Evolutionary conservation across 208 protist genomes (phyloP).

Genomic region (Vickermania ingenoplastis): DNA sequence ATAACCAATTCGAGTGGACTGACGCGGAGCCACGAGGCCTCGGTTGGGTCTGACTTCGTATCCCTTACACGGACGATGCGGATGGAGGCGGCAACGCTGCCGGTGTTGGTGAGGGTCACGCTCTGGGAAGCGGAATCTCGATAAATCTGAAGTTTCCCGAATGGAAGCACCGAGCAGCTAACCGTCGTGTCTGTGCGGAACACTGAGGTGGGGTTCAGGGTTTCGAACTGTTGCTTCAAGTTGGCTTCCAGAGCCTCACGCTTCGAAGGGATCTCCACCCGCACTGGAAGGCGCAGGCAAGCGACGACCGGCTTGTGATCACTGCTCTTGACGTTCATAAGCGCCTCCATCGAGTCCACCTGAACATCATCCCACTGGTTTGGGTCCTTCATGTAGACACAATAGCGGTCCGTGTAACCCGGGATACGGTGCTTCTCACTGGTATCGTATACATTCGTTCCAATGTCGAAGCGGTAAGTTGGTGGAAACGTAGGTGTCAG

Average conservation of each 20-base stretch:
- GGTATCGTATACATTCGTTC: conserved; percentile 85
- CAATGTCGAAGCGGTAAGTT: conserved; percentile 89
- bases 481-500: conserved; percentile 67
- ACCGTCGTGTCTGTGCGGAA: conserved; percentile 42
- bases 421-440: conserved; percentile 87
- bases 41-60: conserved; percentile 14
- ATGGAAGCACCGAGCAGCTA: conserved; percentile 28
- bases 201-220: conserved; percentile 28
- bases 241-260: background rate
- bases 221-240: conserved; percentile 34
- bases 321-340: conserved; percentile 53
- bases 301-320: conserved; percentile 82
- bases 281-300: conserved; percentile 46
- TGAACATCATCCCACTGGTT: conserved; percentile 25
- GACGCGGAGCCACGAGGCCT: conserved; percentile 67
- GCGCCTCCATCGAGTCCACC: conserved; percentile 26
- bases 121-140: conserved; percentile 20
- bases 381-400: conserved; percentile 42
- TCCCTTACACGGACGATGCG: conserved; percentile 45
- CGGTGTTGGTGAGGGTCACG: conserved; percentile 51
- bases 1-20: conserved; percentile 46
- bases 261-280: conserved; percentile 41
- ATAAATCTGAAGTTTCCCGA: conserved; percentile 56
- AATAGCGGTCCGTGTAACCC: conserved; percentile 85
- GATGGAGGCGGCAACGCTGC: conserved; percentile 57